Conservation (phyloP, 139 green algal species). For the Coelastrella sp. region DNA sequence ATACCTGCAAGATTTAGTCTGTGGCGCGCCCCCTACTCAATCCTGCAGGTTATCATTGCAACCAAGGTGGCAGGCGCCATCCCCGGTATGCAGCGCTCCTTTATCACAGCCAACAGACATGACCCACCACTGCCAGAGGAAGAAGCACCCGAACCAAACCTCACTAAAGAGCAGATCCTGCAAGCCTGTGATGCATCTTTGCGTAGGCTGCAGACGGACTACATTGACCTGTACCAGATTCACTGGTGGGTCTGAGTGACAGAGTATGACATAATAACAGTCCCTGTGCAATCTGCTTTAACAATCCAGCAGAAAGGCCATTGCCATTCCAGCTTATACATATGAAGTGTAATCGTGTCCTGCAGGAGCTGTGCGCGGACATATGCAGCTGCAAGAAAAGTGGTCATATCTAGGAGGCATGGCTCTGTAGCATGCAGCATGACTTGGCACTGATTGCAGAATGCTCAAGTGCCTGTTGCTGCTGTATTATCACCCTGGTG, state of each 20-base stretch:
- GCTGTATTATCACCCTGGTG: not conserved
- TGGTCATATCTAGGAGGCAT: no score
- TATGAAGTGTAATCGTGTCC: no score
- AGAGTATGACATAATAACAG: not conserved
- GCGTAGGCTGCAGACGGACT: constrained; percentile 69
- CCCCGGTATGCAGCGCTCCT: constrained; percentile 50
- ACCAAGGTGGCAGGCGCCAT: constrained; percentile 79
- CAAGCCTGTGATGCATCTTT: constrained; percentile 65
- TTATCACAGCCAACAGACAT: constrained; percentile 57
- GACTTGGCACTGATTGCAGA: no score
- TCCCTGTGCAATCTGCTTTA: no score
- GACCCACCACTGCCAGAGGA: constrained; percentile 24
- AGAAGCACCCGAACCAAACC: constrained; percentile 19
- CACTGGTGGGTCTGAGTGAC: constrained; percentile 69
- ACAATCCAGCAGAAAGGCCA: no score
- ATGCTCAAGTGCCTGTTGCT: not conserved
- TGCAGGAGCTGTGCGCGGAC: no score
- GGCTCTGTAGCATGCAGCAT: no score
- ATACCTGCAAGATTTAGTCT: not conserved
- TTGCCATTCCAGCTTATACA: no score
- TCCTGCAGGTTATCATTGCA: constrained; percentile 79
- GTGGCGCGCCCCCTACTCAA: constrained; percentile 48
- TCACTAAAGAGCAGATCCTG: constrained; percentile 64
- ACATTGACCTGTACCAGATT: constrained; percentile 82
- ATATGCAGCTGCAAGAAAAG: no score